These are phyloP conservation scores for Westerdykella sp. DNA, from an alignment of 2,329 filamentous ascomycete species.

Conservation along the genomic window DNA sequence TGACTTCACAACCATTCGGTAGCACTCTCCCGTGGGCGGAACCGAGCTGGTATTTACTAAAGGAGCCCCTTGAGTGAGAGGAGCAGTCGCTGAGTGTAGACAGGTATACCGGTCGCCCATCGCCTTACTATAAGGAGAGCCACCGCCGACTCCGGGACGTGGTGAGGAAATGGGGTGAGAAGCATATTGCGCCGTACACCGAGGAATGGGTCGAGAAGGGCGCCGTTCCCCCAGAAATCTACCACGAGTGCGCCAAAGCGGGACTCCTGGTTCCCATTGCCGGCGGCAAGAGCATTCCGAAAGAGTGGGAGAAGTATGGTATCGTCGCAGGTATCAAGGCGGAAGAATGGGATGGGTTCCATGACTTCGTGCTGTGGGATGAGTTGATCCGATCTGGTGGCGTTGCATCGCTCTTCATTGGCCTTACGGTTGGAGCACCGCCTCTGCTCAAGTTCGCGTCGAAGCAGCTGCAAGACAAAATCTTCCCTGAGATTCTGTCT, in stretches of 20 bases:
- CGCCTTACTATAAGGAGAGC: slow-evolving; percentile 29
- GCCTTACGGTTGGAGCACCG: slow-evolving; percentile 26
- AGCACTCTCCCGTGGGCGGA: slow-evolving; percentile 29
- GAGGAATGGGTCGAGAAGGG: slow-evolving; percentile 25
- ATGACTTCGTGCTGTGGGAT: slow-evolving; percentile 34
- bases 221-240: slow-evolving; percentile 18
- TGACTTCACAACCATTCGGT: slow-evolving; percentile 16
- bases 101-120: slow-evolving; percentile 28
- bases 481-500: slow-evolving; percentile 23
- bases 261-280: slow-evolving; percentile 28
- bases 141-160: slow-evolving; percentile 23
- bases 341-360: slow-evolving; percentile 34
- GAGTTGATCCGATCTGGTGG: slow-evolving; percentile 27
- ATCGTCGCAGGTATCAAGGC: slow-evolving; percentile 48
- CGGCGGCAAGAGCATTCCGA: slow-evolving; percentile 23
- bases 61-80: background rate
- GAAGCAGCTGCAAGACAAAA: slow-evolving; percentile 10
- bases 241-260: slow-evolving; percentile 22
- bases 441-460: slow-evolving; percentile 21
- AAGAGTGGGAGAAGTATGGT: slow-evolving; percentile 20
- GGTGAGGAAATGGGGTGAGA: slow-evolving; percentile 26
- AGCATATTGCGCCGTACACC: slow-evolving; percentile 23
- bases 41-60: slow-evolving; percentile 18
- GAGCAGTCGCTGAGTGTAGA: background rate
- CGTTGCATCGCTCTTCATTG: slow-evolving; percentile 23